Evolutionary conservation across 495 filamentous ascomycete genomes (phyloP), one percentile per base, ranked within the genome.

Genomic region (Amorphotheca resinae): DNA sequence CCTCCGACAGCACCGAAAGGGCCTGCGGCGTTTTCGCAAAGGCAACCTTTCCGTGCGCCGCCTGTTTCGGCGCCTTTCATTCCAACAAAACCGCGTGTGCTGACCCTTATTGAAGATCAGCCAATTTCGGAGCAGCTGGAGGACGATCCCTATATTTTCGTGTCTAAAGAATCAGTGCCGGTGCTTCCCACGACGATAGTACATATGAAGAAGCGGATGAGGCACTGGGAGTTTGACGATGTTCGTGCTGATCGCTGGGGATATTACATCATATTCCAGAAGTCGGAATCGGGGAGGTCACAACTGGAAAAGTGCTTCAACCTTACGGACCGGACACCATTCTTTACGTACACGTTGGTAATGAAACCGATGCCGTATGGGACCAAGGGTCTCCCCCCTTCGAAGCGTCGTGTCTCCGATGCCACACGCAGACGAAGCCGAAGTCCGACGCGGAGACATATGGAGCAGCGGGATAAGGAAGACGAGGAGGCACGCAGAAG

Each of bases 321-420:
- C 39, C 65, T 75, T 26, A 82, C 79, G 42, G 73, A 94, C 58
- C 77, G 79, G 57, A 75, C 76, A 20, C 69, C 76, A 1, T 71
- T 99, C 34, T 96, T 99, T 66, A 95, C 77, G 4, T 96, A 95
- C 55, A 76, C 72, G 40, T 85, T 99, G 86, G 76, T 76, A 32
- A 94, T 99, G 88, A 79, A 87, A 56, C 80, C 60, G 63, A 74
- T 56, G 73, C 77, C 56, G 70, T 79, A 39, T 75, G 72, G 48
- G 68, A 74, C 34, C 64, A 76, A 59, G 57, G 67, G 20, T 30
- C 55, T 52, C 62, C 20, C 60, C 49, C 49, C 66, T 53, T 38
- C 39, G 21, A 50, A 42, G 5, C 48, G 44, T 6, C 57, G 51
- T 20, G 18, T 33, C n/a, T 22, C 47, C 2, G 50, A 54, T 17